Percentiles rank a stretch among this genome's conserved stretches.
These are phyloP conservation scores for Dryadomyces quercivorus DNA, from an alignment of 2,329 filamentous ascomycete genomes.

Conservation along the genomic window DNA sequence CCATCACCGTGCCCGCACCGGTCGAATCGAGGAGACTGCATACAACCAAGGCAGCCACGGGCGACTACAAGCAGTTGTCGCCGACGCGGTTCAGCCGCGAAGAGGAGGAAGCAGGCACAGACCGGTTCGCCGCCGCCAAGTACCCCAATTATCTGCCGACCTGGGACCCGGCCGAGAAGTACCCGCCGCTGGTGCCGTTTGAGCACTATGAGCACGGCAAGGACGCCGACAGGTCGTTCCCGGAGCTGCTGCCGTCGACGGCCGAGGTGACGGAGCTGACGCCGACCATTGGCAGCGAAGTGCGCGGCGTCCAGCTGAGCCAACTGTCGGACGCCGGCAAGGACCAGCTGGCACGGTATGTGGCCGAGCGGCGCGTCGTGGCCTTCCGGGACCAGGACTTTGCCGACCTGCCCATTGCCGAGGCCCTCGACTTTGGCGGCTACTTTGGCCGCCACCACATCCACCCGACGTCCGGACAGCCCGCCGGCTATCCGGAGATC, in stretches of 20 bases:
- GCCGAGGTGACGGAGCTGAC: constrained; percentile 41
- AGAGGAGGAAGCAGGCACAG: constrained; percentile 11
- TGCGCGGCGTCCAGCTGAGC: constrained; percentile 56
- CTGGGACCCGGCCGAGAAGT: constrained; percentile 47
- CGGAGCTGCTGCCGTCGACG: constrained; percentile 45
- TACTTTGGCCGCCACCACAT: constrained; percentile 56
- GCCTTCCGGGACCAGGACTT: constrained; percentile 60
- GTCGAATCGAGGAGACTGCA: constrained; percentile 15
- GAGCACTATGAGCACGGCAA: constrained; percentile 58
- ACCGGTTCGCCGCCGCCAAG: constrained; percentile 15
- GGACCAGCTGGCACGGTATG: constrained; percentile 57
- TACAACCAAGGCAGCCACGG: constrained; percentile 23
- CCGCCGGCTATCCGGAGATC: constrained; percentile 55
- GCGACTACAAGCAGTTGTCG: constrained; percentile 15
- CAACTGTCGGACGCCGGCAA: constrained; percentile 49
- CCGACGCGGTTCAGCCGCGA: constrained; percentile 8
- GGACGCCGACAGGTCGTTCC: constrained; percentile 51
- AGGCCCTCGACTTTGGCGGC: constrained; percentile 50
- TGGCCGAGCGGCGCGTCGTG: constrained; percentile 58
- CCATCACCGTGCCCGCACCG: constrained; percentile 9
- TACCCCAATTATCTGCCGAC: constrained; percentile 56
- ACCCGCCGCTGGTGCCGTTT: constrained; percentile 50
- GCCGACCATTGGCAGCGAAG: constrained; percentile 54
- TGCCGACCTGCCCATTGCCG: constrained; percentile 47
- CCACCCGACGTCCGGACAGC: constrained; percentile 58